Evolutionary conservation across 306 rosid species (phyloP), one percentile per base, ranked within the genome.

Genomic region (Calophaca sinica): DNA sequence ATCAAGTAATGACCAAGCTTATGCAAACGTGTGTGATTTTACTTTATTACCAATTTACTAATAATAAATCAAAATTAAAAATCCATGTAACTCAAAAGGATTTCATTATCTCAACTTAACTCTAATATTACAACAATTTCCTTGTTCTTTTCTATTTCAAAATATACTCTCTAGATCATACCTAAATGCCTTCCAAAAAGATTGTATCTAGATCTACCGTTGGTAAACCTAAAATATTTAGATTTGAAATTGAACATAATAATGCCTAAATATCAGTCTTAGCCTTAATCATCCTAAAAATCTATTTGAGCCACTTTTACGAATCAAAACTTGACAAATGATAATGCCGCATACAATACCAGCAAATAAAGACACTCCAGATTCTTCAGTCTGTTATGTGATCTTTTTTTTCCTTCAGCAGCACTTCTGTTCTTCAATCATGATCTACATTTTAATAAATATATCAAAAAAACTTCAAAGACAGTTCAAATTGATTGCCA

Each of bases 91-190:
- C 26, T 20, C 26, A 20, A 20, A 20, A 20, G 26, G 49, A 68
- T 50, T 49, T 33, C 8, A 65, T 13, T 33, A 65, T 44, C 13
- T 65, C 52, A 42, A 41, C 70, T 64, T 65, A 20, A 20, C 38
- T 26, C 9, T 12, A 69, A 50, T 67, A 29, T 49, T 49, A 11
- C 12, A 32, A 67, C 20, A 46, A 11, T 29, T n/a, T 12, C 36
- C 39, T 45, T 66, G 12, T 11, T 46, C 42, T 66, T 46, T 48
- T 35, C 42, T 29, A 46, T 46, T 28, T 67, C 31, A 39, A 29
- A 67, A 29, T 4, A 42, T 9, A 6, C 10, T 9, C 48, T 42
- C 48, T 7, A 42, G 48, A n/a, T 50, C 55, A 31, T 62, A 68
- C 35, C 45, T n/a, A 49, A 49, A 49, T 68, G 60, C 5, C 32